Percentiles rank a stretch among this genome's conserved stretches.
Conservation (phyloP, 257 asterid genomes). For the Henckelia pumila region DNA sequence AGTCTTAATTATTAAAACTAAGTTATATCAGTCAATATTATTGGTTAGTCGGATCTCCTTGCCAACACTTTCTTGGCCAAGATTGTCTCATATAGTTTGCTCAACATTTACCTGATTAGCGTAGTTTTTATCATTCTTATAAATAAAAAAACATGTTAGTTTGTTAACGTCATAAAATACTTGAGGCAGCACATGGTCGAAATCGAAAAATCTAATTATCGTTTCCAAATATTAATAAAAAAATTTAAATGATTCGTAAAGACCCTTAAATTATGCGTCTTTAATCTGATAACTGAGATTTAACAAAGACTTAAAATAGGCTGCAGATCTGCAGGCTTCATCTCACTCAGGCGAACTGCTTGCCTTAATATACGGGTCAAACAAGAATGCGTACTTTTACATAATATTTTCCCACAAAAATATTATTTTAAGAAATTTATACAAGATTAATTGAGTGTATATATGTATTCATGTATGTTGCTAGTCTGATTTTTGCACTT, state of each 20-base stretch:
- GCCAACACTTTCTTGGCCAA: too few species aligned
- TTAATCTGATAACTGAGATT: slow-evolving; percentile 18
- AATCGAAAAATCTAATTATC: slow-evolving; percentile 17
- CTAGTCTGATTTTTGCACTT: too few species aligned
- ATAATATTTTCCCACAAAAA: background rate
- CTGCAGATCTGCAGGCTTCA: background rate
- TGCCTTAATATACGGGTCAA: slow-evolving; percentile 65
- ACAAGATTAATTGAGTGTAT: too few species aligned
- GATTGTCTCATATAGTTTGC: too few species aligned
- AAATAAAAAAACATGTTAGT: too few species aligned
- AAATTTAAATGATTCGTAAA: too few species aligned
- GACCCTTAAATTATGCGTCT: too few species aligned
- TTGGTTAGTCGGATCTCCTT: background rate
- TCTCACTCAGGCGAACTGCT: slow-evolving; percentile 37
- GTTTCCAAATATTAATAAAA: background rate
- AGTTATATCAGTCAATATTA: background rate
- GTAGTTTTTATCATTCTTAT: too few species aligned
- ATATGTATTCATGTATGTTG: too few species aligned
- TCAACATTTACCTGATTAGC: too few species aligned
- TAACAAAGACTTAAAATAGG: background rate
- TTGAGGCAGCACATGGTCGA: slow-evolving; percentile 19
- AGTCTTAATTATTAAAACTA: too few species aligned
- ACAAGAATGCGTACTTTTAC: slow-evolving; percentile 38
- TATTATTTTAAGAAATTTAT: too few species aligned
- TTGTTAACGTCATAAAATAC: background rate